phyloP scores from a whole-genome alignment of 2,329 filamentous ascomycete genomes.

The Diaporthe aspalathi region DNA sequence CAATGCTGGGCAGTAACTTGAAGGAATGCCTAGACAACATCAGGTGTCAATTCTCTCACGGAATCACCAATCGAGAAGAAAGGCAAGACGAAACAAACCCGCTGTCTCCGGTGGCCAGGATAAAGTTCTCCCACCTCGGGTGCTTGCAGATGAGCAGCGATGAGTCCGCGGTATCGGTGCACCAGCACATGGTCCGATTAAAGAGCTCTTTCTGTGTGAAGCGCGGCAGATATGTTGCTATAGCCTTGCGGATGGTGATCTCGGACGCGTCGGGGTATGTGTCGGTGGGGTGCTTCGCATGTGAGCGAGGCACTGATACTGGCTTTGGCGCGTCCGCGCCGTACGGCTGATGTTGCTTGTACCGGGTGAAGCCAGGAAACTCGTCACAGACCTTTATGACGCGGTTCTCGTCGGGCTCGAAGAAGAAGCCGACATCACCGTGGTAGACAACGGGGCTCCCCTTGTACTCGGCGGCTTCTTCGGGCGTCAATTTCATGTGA shows the following conservation, averaged over 20 bases:
- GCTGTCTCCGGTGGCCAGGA: slow-evolving; percentile 59
- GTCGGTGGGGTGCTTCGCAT: slow-evolving; percentile 52
- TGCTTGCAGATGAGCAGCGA: slow-evolving; percentile 51
- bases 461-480: slow-evolving; percentile 56
- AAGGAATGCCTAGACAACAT: slow-evolving; percentile 53
- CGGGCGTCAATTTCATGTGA: slow-evolving; percentile 55
- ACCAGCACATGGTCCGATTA: slow-evolving; percentile 50
- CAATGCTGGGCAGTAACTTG: slow-evolving; percentile 59
- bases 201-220: slow-evolving; percentile 47
- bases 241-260: slow-evolving; percentile 45
- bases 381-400: slow-evolving; percentile 54
- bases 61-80: background rate
- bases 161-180: slow-evolving; percentile 50
- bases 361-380: slow-evolving; percentile 54
- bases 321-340: slow-evolving; percentile 45
- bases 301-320: slow-evolving; percentile 51
- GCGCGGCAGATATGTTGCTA: slow-evolving; percentile 47
- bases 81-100: slow-evolving; percentile 52
- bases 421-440: slow-evolving; percentile 60
- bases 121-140: slow-evolving; percentile 56
- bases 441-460: slow-evolving; percentile 58
- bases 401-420: slow-evolving; percentile 57
- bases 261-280: slow-evolving; percentile 51
- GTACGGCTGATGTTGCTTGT: slow-evolving; percentile 50
- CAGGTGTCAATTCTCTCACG: slow-evolving; percentile 24